phyloP scores from a whole-genome alignment of 116 monocot species.

The Phalaenopsis hybrid region DNA sequence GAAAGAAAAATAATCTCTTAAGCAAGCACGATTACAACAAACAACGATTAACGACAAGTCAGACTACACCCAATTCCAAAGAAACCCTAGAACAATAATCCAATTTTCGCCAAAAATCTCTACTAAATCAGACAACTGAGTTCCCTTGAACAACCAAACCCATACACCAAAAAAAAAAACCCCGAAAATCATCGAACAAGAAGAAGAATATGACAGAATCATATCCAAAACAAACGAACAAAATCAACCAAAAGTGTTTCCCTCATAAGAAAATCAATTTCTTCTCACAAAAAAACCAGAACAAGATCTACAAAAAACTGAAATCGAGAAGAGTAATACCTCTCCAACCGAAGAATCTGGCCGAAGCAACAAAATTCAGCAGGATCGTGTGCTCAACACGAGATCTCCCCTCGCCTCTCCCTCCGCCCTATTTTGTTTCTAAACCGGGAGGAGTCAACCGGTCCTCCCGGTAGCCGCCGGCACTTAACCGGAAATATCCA shows the following conservation, averaged over 20 bases:
- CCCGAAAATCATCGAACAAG: neutral
- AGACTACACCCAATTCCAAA: neutral
- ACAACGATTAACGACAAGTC: neutral
- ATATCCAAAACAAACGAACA: neutral
- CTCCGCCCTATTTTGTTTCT: neutral
- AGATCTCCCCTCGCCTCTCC: neutral
- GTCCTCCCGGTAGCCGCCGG: neutral
- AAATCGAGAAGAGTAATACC: slow-evolving; percentile 6
- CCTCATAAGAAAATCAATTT: neutral
- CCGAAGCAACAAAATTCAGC: neutral
- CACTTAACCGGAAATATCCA: neutral
- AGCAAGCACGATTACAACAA: neutral
- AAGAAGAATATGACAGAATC: neutral
- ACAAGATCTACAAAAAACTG: neutral
- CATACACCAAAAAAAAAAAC: neutral
- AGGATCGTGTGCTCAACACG: slow-evolving; percentile 10
- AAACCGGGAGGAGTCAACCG: neutral
- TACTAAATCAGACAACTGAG: neutral
- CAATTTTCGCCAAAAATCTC: neutral
- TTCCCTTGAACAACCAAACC: neutral
- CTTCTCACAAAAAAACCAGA: neutral
- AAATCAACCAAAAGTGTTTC: neutral
- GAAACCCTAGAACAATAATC: neutral
- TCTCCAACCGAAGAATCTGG: neutral
- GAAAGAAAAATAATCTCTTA: neutral